phyloP scores from a whole-genome alignment of 257 asterid genomes.

The Phtheirospermum japonicum region DNA sequence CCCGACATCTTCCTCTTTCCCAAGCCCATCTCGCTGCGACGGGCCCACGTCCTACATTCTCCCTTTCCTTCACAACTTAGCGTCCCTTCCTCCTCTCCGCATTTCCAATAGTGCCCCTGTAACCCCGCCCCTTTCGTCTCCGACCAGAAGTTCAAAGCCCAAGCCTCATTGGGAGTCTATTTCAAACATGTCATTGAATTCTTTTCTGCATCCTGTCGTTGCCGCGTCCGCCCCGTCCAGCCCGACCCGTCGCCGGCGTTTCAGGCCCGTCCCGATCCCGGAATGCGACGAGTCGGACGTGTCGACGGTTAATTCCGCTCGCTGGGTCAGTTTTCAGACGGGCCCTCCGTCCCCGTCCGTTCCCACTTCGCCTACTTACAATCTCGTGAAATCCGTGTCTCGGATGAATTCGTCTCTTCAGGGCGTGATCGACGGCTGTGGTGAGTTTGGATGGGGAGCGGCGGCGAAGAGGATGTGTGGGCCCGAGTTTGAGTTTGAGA shows the following conservation, averaged over 20 bases:
- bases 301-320: constrained; percentile 35
- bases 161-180: constrained; percentile 61
- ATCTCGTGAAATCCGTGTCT: constrained; percentile 52
- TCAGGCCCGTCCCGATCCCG: constrained; percentile 65
- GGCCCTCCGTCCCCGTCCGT: constrained; percentile 28
- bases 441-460: constrained; percentile 50
- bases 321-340: constrained; percentile 54
- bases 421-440: constrained; percentile 29
- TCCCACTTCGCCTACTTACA: constrained; percentile 67
- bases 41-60: constrained; percentile 42
- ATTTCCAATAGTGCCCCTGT: constrained; percentile 86
- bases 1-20: constrained; percentile 60
- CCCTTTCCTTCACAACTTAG: constrained; percentile 45
- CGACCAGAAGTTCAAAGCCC: constrained; percentile 62
- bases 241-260: constrained; percentile 57
- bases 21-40: constrained; percentile 57
- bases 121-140: constrained; percentile 88
- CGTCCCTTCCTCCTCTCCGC: constrained; percentile 59
- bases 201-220: constrained; percentile 49
- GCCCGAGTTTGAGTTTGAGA: constrained; percentile 69
- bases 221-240: constrained; percentile 86
- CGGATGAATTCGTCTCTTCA: constrained; percentile 23
- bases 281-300: constrained; percentile 67
- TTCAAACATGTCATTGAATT: constrained; percentile 38
- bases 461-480: constrained; percentile 55